These are phyloP conservation scores for Inosperma sp. DNA, from an alignment of 768 basidiomycete genomes.

Conservation along the genomic window DNA sequence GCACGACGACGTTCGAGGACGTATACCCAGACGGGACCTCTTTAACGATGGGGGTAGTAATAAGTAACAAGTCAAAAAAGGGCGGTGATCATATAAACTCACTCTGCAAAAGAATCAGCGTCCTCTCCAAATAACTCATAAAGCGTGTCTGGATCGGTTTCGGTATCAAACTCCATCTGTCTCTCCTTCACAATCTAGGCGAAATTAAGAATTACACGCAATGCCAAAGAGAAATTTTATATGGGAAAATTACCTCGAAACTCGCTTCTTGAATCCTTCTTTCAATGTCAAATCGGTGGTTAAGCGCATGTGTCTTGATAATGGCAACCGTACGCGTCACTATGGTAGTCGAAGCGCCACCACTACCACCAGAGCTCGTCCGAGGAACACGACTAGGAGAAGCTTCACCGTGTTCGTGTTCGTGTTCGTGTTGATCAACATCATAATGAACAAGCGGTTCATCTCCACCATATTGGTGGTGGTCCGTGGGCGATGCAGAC, in stretches of 20 bases:
- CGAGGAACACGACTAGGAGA: slow-evolving; percentile 5
- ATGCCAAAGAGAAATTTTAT: not conserved
- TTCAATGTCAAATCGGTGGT: slow-evolving; percentile 76
- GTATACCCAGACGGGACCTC: slow-evolving; percentile 89
- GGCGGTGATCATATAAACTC: slow-evolving; percentile 31
- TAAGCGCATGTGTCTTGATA: slow-evolving; percentile 75
- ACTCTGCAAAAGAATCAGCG: slow-evolving; percentile 71
- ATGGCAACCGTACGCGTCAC: slow-evolving; percentile 73
- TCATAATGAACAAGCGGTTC: slow-evolving; percentile 17
- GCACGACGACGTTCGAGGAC: slow-evolving; percentile 80
- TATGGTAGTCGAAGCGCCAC: too few species aligned
- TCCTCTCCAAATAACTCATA: slow-evolving; percentile 80
- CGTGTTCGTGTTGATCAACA: not conserved
- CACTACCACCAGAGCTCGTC: slow-evolving; percentile 12
- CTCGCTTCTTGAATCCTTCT: slow-evolving; percentile 71
- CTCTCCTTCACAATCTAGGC: slow-evolving; percentile 74
- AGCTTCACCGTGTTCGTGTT: not conserved
- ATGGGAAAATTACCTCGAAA: slow-evolving; percentile 59
- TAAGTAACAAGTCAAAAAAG: slow-evolving; percentile 9
- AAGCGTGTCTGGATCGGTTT: slow-evolving; percentile 74
- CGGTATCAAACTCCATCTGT: slow-evolving; percentile 84
- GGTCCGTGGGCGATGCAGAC: slow-evolving; percentile 22
- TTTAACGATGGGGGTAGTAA: slow-evolving; percentile 31
- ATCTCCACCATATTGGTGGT: too few species aligned
- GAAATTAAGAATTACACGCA: slow-evolving; percentile 14